A percentile compares a stretch with the other conserved stretches of the same genome.
phyloP scores from a whole-genome alignment of 345 rosid species.

The Gossypium mustelinum region DNA sequence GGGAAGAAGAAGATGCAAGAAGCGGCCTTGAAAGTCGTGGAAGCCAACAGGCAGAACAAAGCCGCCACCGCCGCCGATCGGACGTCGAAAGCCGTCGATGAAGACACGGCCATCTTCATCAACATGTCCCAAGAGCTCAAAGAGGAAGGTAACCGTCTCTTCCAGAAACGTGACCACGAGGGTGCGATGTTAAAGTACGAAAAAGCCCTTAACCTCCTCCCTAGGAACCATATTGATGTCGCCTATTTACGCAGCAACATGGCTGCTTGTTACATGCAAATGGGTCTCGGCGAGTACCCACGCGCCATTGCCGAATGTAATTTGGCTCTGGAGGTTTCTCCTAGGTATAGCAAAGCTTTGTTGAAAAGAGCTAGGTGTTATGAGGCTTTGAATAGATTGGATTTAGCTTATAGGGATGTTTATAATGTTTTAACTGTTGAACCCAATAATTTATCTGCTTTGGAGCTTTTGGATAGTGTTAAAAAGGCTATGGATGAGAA shows the following conservation, averaged over 20 bases:
- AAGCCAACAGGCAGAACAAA: slow-evolving; percentile 40
- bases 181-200: slow-evolving; percentile 93
- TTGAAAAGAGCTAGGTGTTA: slow-evolving; percentile 82
- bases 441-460: slow-evolving; percentile 63
- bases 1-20: slow-evolving; percentile 73
- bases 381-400: slow-evolving; percentile 76
- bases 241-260: slow-evolving; percentile 76
- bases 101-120: slow-evolving; percentile 88
- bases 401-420: slow-evolving; percentile 89
- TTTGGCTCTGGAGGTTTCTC: slow-evolving; percentile 77
- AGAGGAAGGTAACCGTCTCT: slow-evolving; percentile 89
- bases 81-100: slow-evolving; percentile 70
- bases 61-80: slow-evolving; percentile 22
- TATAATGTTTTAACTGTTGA: slow-evolving; percentile 69
- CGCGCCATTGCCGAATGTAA: slow-evolving; percentile 86
- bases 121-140: slow-evolving; percentile 88
- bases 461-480: slow-evolving; percentile 68
- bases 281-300: slow-evolving; percentile 95
- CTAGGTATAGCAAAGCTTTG: slow-evolving; percentile 83
- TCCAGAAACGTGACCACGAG: slow-evolving; percentile 84
- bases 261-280: slow-evolving; percentile 93
- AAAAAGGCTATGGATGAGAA: slow-evolving; percentile 56
- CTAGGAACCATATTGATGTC: slow-evolving; percentile 69
- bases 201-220: slow-evolving; percentile 87
- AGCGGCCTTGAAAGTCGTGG: slow-evolving; percentile 29